Evolutionary conservation across 768 basidiomycete species (phyloP).

Genomic region (Phaffia australis): DNA sequence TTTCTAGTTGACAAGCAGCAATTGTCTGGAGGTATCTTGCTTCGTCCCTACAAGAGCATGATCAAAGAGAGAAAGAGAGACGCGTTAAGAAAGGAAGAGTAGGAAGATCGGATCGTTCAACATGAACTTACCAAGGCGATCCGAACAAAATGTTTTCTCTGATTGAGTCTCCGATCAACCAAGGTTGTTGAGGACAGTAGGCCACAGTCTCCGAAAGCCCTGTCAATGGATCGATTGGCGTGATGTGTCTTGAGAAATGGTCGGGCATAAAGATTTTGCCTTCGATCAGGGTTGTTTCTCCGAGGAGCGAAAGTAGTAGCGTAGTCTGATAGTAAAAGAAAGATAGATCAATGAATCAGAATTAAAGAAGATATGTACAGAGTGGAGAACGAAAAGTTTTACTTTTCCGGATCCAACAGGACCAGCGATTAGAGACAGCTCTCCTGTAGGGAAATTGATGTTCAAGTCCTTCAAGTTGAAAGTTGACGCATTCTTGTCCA

Average conservation of each 20-base stretch:
- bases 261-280: constrained; percentile 19
- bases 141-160: constrained; percentile 24
- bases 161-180: constrained; percentile 18
- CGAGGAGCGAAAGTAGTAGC: constrained; percentile 31
- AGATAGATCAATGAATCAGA: not conserved
- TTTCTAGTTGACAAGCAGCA: constrained; percentile 60
- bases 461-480: constrained; percentile 32
- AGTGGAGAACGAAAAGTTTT: not conserved
- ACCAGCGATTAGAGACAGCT: constrained; percentile 33
- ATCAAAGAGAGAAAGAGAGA: too few relatives aligned
- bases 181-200: constrained; percentile 18
- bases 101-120: too few relatives aligned
- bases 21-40: constrained; percentile 66
- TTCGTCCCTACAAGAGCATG: constrained; percentile 40
- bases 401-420: constrained; percentile 33
- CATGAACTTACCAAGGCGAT: not conserved
- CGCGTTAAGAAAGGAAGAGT: too few relatives aligned
- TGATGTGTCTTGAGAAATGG: not conserved
- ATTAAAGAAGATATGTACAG: not conserved
- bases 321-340: constrained; percentile 24
- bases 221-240: constrained; percentile 9
- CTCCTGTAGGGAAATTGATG: constrained; percentile 30
- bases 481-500: not conserved
- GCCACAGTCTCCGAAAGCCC: constrained; percentile 21
- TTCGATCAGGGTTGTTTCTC: constrained; percentile 27